These are phyloP conservation scores for Alternaria sp. DNA, from an alignment of 2,329 filamentous ascomycete genomes.

Conservation along the genomic window DNA sequence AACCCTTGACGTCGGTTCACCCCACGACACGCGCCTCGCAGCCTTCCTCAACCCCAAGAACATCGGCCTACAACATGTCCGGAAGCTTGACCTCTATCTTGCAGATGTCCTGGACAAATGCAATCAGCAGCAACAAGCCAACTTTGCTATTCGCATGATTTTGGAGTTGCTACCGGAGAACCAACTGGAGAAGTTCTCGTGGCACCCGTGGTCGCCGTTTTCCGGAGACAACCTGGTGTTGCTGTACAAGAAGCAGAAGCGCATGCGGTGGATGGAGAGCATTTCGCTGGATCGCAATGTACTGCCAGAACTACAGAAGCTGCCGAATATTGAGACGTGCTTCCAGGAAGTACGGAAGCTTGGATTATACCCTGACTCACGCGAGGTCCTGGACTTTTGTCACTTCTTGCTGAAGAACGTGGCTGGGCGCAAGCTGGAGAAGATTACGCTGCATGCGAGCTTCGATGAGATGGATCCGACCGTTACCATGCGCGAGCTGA, in stretches of 20 bases:
- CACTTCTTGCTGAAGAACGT: slow-evolving; percentile 52
- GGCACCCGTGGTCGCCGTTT: slow-evolving; percentile 58
- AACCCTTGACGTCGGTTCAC: slow-evolving; percentile 54
- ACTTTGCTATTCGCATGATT: slow-evolving; percentile 57
- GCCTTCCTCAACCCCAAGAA: slow-evolving; percentile 56
- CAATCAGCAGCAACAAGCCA: slow-evolving; percentile 53
- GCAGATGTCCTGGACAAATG: slow-evolving; percentile 53
- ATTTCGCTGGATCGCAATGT: slow-evolving; percentile 54
- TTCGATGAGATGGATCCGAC: slow-evolving; percentile 49
- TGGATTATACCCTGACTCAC: slow-evolving; percentile 55
- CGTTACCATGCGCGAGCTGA: slow-evolving; percentile 50
- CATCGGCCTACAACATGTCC: slow-evolving; percentile 55
- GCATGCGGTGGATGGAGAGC: slow-evolving; percentile 57
- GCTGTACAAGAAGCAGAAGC: slow-evolving; percentile 57
- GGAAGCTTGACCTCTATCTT: slow-evolving; percentile 55
- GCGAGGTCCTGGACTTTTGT: slow-evolving; percentile 53
- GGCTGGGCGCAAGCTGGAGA: slow-evolving; percentile 47
- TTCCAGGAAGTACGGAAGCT: slow-evolving; percentile 54
- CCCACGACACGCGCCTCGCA: slow-evolving; percentile 52
- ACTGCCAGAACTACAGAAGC: slow-evolving; percentile 51
- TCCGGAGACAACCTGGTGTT: slow-evolving; percentile 56
- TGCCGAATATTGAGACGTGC: slow-evolving; percentile 47
- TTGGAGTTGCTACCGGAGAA: slow-evolving; percentile 57
- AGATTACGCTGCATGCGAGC: slow-evolving; percentile 56
- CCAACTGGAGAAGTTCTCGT: slow-evolving; percentile 57